Percentiles rank a stretch among this genome's conserved stretches.
Evolutionary conservation across 1,284 basidiomycete species (phyloP).

Genomic region (Tilletia walkeri): DNA sequence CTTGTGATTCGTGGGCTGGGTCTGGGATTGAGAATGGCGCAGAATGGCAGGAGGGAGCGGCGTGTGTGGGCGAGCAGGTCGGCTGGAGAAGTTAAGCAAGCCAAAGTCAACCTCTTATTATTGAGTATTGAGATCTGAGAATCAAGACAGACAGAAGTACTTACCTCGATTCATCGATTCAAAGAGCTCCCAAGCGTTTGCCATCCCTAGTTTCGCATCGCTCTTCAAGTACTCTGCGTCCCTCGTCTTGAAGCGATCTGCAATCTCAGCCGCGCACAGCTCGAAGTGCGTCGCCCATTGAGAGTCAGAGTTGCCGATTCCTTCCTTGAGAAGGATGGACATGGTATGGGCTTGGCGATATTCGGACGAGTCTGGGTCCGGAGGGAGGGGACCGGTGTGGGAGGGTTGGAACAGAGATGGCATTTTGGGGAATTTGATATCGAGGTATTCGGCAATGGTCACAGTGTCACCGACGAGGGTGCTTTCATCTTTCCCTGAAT

Average conservation of each 20-base stretch:
- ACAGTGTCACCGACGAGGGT: slow-evolving; percentile 7
- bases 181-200: slow-evolving; percentile 4
- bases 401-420: slow-evolving; percentile 3
- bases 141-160: neutral
- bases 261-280: neutral
- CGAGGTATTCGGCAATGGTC: slow-evolving; percentile 12
- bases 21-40: neutral
- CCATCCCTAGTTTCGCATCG: neutral
- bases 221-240: slow-evolving; percentile 13
- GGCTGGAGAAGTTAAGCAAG: neutral
- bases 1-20: neutral
- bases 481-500: neutral
- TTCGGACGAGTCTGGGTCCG: neutral
- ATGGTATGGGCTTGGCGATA: slow-evolving; percentile 4
- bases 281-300: slow-evolving; percentile 10
- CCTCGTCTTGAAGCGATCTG: neutral
- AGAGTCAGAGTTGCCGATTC: slow-evolving; percentile 4
- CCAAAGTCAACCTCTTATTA: neutral
- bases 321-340: slow-evolving; percentile 6
- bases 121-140: too few species aligned
- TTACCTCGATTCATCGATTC: slow-evolving; percentile 4
- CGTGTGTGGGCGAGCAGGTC: slow-evolving; percentile 6
- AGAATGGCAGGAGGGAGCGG: slow-evolving; percentile 2
- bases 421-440: neutral
- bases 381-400: neutral